Conservation (phyloP, 805 yeast genomes). For the Candida ortonii region DNA sequence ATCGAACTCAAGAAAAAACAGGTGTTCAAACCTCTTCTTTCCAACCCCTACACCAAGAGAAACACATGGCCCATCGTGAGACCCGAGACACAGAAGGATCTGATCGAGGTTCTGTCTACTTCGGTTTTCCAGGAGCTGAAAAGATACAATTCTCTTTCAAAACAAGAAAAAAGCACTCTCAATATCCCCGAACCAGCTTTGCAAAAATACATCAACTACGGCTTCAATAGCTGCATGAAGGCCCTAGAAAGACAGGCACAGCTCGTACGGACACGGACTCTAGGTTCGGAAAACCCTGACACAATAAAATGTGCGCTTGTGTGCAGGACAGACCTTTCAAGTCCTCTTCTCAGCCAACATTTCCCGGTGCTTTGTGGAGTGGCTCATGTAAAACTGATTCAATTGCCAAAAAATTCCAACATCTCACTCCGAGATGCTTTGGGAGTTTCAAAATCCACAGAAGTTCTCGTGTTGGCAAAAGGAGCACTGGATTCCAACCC, state of each 20-base stretch:
- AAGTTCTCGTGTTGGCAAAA: conserved; percentile 19
- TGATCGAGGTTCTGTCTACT: conserved; percentile 27
- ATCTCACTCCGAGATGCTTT: conserved; percentile 18
- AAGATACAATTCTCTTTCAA: conserved; percentile 23
- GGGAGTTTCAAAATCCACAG: conserved; percentile 12
- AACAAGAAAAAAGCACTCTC: conserved; percentile 21
- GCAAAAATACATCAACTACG: conserved; percentile 34
- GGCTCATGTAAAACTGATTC: conserved; percentile 56
- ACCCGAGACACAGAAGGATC: conserved; percentile 31
- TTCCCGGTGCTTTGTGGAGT: conserved; percentile 55
- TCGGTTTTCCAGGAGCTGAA: conserved; percentile 13
- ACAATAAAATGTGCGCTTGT: conserved; percentile 49
- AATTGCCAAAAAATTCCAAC: conserved; percentile 49
- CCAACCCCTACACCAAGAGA: conserved; percentile 56
- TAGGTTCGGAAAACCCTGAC: conserved; percentile 21
- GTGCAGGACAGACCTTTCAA: conserved; percentile 40
- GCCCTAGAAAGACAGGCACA: conserved; percentile 44
- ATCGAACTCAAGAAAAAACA: conserved; percentile 50
- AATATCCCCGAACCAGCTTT: conserved; percentile 30
- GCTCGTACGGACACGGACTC: conserved; percentile 16
- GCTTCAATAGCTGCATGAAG: conserved; percentile 56
- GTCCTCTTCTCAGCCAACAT: conserved; percentile 52
- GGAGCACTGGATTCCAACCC: conserved; percentile 14
- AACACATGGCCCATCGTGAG: conserved; percentile 40
- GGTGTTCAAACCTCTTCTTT: conserved; percentile 61